Evolutionary conservation across 1,284 basidiomycete genomes (phyloP).

Genomic region (Ustilago lituana): DNA sequence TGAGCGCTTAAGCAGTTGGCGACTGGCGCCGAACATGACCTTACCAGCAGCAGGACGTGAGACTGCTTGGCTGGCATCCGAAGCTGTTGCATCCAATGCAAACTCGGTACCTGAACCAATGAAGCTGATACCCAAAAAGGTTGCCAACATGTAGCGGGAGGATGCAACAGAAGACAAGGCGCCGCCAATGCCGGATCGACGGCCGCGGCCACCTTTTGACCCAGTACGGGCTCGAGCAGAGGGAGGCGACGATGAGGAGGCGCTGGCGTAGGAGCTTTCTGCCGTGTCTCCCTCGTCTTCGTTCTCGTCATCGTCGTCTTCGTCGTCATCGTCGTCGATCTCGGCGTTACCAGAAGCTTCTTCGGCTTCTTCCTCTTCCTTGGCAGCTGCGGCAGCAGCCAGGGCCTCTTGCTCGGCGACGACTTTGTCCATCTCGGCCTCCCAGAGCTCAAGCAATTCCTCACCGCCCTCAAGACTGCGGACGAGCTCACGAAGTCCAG

Average conservation of each 20-base stretch:
- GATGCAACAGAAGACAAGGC: constrained; percentile 31
- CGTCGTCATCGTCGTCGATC: constrained; percentile 52
- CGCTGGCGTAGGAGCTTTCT: constrained; percentile 34
- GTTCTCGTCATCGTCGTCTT: constrained; percentile 53
- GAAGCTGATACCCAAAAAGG: constrained; percentile 60
- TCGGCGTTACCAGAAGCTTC: constrained; percentile 20
- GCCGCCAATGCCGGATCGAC: constrained; percentile 20
- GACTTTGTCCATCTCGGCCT: constrained; percentile 59
- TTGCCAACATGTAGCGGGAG: constrained; percentile 62
- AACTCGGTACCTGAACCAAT: constrained; percentile 54
- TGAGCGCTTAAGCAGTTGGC: constrained; percentile 62
- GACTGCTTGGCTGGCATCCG: constrained; percentile 19
- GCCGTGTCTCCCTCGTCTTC: constrained; percentile 45
- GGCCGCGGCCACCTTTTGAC: constrained; percentile 17
- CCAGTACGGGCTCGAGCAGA: constrained; percentile 30
- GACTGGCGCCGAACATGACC: constrained; percentile 55
- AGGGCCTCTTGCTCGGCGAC: constrained; percentile 41
- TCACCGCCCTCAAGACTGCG: constrained; percentile 63
- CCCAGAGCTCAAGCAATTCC: constrained; percentile 62
- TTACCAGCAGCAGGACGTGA: constrained; percentile 34
- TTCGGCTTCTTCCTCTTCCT: constrained; percentile 50
- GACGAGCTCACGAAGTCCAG: constrained; percentile 58
- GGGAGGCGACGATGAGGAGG: constrained; percentile 34
- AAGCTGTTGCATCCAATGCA: constrained; percentile 25
- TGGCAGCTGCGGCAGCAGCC: constrained; percentile 36